Percentiles rank a stretch among this genome's conserved stretches.
Conservation (phyloP, 352 stramenopile genomes). For the Globisporangium yorkense region DNA sequence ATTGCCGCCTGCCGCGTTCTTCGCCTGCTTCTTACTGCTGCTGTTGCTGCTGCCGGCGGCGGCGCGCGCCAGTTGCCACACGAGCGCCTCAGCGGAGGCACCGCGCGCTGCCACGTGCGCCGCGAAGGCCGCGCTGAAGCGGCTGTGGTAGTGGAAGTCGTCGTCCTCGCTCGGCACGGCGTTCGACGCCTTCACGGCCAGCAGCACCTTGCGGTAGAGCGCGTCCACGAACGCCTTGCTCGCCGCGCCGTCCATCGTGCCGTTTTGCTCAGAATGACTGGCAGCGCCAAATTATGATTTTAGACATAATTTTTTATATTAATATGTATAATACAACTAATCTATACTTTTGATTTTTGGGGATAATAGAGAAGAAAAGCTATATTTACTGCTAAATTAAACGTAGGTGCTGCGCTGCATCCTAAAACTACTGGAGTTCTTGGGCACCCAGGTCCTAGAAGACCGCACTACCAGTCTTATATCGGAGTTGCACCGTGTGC, state of each 20-base stretch:
- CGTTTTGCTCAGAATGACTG: no score
- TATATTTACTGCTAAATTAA: no score
- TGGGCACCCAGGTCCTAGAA: no score
- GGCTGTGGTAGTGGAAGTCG: slow-evolving; percentile 77
- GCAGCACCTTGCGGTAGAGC: slow-evolving; percentile 71
- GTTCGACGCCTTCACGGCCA: slow-evolving; percentile 81
- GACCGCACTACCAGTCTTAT: no score
- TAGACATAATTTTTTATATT: no score
- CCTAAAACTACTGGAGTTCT: no score
- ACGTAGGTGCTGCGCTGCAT: no score
- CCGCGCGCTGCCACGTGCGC: slow-evolving; percentile 26
- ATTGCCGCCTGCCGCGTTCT: slow-evolving; percentile 3
- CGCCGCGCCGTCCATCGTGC: slow-evolving; percentile 9
- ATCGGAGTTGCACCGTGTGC: no score
- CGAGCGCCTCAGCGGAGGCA: slow-evolving; percentile 41
- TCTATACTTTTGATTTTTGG: no score
- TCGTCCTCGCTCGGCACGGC: slow-evolving; percentile 70
- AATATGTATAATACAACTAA: no score
- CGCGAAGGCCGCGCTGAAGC: slow-evolving; percentile 63
- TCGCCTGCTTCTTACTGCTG: slow-evolving; percentile 16
- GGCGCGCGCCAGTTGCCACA: slow-evolving; percentile 34
- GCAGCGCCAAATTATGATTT: no score
- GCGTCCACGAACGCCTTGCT: slow-evolving; percentile 41
- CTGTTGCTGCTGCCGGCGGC: background rate
- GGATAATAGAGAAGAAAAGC: no score